Conservation (phyloP, 345 rosid genomes). For the Populus euphratica region DNA sequence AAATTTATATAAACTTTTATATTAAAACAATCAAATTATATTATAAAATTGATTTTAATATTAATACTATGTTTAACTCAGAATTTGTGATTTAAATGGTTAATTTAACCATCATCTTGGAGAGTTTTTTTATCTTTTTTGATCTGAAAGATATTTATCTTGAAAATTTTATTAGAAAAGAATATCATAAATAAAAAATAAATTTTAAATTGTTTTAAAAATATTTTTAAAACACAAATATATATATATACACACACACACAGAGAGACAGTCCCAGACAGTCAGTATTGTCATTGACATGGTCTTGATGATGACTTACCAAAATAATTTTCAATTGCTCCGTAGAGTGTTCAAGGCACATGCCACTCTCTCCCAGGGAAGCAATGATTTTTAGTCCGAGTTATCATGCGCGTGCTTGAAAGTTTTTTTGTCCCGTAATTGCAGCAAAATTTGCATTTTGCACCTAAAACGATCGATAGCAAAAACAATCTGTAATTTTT, state of each 20-base stretch:
- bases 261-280: too few relatives aligned
- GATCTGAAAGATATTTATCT: neutral
- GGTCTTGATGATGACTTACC: constrained; percentile 20
- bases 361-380: neutral
- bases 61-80: neutral
- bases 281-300: neutral
- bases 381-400: neutral
- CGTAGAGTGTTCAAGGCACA: neutral
- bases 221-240: too few relatives aligned
- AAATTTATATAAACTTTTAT: too few relatives aligned
- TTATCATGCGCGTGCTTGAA: too few relatives aligned
- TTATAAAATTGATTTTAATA: too few relatives aligned
- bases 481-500: neutral
- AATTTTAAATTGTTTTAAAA: neutral
- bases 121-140: neutral
- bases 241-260: too few relatives aligned
- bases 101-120: neutral
- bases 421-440: neutral
- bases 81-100: constrained; percentile 1
- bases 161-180: neutral
- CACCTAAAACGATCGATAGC: neutral
- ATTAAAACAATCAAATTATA: too few relatives aligned
- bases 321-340: neutral
- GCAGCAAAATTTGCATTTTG: neutral
- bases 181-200: neutral